Evolutionary conservation across 1,284 basidiomycete genomes (phyloP).

Genomic region (Abortiporus biennis): DNA sequence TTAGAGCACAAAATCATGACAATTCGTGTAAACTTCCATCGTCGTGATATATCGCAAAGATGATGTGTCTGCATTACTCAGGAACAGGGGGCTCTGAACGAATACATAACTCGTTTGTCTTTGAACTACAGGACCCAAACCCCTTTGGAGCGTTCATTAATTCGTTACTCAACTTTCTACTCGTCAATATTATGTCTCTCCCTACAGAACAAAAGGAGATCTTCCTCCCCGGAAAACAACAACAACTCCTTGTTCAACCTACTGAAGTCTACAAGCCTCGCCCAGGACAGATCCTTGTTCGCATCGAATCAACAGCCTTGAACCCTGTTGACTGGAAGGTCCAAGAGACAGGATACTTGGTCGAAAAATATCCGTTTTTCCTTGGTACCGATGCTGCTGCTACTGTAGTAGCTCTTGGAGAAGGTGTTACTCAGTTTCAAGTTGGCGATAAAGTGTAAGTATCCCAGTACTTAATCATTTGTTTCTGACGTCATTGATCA

Average conservation of each 20-base stretch:
- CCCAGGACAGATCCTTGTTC: slow-evolving; percentile 28
- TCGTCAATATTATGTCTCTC: too few relatives aligned
- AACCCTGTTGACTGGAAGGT: slow-evolving; percentile 37
- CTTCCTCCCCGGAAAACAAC: slow-evolving; percentile 9
- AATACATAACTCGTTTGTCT: too few relatives aligned
- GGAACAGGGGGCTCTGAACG: too few relatives aligned
- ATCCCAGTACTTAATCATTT: too few relatives aligned
- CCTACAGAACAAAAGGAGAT: slow-evolving; percentile 21
- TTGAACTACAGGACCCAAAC: too few relatives aligned
- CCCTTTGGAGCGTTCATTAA: too few relatives aligned
- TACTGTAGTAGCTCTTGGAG: slow-evolving; percentile 37
- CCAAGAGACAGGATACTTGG: slow-evolving; percentile 13
- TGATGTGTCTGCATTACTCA: too few relatives aligned
- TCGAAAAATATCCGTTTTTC: slow-evolving; percentile 27
- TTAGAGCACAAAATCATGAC: too few relatives aligned
- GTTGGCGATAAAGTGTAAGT: slow-evolving; percentile 45
- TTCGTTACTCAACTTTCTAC: too few relatives aligned
- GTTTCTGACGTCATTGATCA: too few relatives aligned
- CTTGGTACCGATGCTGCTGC: slow-evolving; percentile 45
- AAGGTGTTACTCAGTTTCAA: slow-evolving; percentile 32
- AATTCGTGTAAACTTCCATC: too few relatives aligned
- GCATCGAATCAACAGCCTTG: slow-evolving; percentile 26
- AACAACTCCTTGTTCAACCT: slow-evolving; percentile 12
- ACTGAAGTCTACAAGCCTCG: slow-evolving; percentile 16
- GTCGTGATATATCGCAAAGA: too few relatives aligned